Evolutionary conservation across 2,329 filamentous ascomycete genomes (phyloP).

Genomic region (Neoarthrinium moseri): DNA sequence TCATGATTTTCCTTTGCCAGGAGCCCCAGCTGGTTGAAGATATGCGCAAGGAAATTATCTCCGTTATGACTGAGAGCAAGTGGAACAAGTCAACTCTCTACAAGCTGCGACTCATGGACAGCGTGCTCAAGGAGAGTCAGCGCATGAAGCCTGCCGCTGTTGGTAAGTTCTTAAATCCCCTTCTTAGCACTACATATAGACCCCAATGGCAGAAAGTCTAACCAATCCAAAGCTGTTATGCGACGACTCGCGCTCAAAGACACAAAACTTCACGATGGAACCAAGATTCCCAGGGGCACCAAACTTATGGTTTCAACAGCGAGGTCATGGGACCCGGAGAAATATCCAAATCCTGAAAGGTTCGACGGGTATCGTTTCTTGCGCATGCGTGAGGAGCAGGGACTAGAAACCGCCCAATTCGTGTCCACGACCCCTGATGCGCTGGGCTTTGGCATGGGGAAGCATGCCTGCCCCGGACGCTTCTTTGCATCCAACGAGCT

Average conservation of each 20-base stretch:
- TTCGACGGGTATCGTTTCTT: slow-evolving; percentile 5
- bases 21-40: slow-evolving; percentile 19
- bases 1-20: slow-evolving; percentile 17
- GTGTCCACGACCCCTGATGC: slow-evolving; percentile 31
- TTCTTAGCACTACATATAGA: neutral
- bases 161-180: slow-evolving; percentile 11
- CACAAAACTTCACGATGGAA: neutral
- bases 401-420: slow-evolving; percentile 32
- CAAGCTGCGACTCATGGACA: slow-evolving; percentile 23
- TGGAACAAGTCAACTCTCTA: slow-evolving; percentile 20
- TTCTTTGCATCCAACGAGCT: slow-evolving; percentile 34
- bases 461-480: slow-evolving; percentile 32
- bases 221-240: neutral
- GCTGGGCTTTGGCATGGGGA: slow-evolving; percentile 37
- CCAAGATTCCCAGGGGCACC: neutral
- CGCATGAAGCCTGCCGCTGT: slow-evolving; percentile 18
- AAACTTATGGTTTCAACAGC: neutral
- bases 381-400: slow-evolving; percentile 12
- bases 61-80: slow-evolving; percentile 15
- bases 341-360: slow-evolving; percentile 15
- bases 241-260: slow-evolving; percentile 4
- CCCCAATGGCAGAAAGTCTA: neutral
- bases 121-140: slow-evolving; percentile 24
- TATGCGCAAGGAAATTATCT: slow-evolving; percentile 19
- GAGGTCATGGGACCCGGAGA: slow-evolving; percentile 13